Evolutionary conservation across 2,329 filamentous ascomycete genomes (phyloP).

Genomic region (Penicillium sp.): DNA sequence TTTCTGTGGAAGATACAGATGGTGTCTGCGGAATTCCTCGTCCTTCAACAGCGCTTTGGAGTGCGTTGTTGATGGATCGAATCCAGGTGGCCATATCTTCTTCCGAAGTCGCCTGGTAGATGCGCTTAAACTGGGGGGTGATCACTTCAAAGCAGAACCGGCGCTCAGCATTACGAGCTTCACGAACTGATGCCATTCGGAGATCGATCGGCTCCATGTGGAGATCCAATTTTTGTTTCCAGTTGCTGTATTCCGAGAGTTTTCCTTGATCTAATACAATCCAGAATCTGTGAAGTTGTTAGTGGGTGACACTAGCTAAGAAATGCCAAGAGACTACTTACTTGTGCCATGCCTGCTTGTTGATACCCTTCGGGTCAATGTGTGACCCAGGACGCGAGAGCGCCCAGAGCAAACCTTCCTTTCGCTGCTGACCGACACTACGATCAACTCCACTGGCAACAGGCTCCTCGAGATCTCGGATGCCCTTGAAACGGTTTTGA

Average conservation of each 20-base stretch:
- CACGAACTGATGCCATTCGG: conserved; percentile 93
- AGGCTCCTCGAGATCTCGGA: conserved; percentile 88
- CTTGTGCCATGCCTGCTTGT: conserved; percentile 99
- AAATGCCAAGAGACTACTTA: conserved; percentile 53
- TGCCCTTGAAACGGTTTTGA: conserved; percentile 77
- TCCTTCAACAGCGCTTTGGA: conserved; percentile 93
- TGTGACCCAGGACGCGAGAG: conserved; percentile 90
- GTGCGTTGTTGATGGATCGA: conserved; percentile 89
- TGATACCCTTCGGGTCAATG: conserved; percentile 91
- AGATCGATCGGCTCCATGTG: conserved; percentile 99
- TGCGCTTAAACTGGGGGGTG: conserved; percentile 91
- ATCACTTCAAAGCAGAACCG: conserved; percentile 99
- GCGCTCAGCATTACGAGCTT: conserved; percentile 90
- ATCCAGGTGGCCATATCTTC: conserved; percentile 99
- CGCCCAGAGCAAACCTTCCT: conserved; percentile 94
- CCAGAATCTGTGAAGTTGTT: conserved; percentile 73
- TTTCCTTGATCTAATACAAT: conserved; percentile 97
- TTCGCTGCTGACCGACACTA: conserved; percentile 69
- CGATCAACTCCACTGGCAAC: conserved; percentile 63
- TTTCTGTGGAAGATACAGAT: conserved; percentile 49
- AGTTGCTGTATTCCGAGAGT: conserved; percentile 97
- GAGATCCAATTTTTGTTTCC: conserved; percentile 95
- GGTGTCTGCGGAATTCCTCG: conserved; percentile 59
- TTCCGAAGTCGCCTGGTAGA: conserved; percentile 96
- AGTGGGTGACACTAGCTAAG: background rate